Evolutionary conservation across 2,329 filamentous ascomycete genomes (phyloP).

Genomic region (Mycosphaerella arachidis): DNA sequence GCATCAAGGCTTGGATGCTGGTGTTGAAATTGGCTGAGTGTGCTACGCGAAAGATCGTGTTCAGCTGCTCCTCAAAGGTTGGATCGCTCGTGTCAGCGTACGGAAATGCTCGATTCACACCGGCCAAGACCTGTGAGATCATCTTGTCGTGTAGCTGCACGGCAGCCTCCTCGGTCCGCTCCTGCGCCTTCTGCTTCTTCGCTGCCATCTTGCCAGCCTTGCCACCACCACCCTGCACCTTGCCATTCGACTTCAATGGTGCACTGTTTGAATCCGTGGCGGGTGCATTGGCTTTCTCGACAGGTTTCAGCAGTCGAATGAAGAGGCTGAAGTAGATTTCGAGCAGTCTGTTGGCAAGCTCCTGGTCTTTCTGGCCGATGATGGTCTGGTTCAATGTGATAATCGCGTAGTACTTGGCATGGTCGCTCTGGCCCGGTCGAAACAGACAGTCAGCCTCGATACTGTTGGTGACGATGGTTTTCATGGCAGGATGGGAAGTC

Average conservation of each 20-base stretch:
- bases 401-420: slow-evolving; percentile 91
- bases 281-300: slow-evolving; percentile 27
- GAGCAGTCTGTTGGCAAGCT: slow-evolving; percentile 73
- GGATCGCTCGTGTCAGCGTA: slow-evolving; percentile 79
- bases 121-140: slow-evolving; percentile 83
- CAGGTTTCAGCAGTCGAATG: slow-evolving; percentile 69
- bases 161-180: slow-evolving; percentile 34
- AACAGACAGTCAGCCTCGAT: slow-evolving; percentile 87
- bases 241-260: slow-evolving; percentile 28
- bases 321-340: slow-evolving; percentile 93
- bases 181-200: slow-evolving; percentile 41
- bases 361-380: slow-evolving; percentile 75
- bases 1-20: slow-evolving; percentile 86
- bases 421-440: slow-evolving; percentile 76
- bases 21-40: slow-evolving; percentile 99
- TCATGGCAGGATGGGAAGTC: slow-evolving; percentile 88
- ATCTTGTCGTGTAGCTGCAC: slow-evolving; percentile 81
- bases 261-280: slow-evolving; percentile 17
- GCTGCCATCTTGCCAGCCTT: slow-evolving; percentile 51
- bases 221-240: slow-evolving; percentile 50
- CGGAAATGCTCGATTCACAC: slow-evolving; percentile 92
- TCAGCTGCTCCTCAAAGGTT: slow-evolving; percentile 79
- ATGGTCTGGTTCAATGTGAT: slow-evolving; percentile 98
- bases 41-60: slow-evolving; percentile 91
- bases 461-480: slow-evolving; percentile 74